Evolutionary conservation across 208 protist genomes (phyloP), one percentile per base, ranked within the genome.

Genomic region (Strigomonas culicis): DNA sequence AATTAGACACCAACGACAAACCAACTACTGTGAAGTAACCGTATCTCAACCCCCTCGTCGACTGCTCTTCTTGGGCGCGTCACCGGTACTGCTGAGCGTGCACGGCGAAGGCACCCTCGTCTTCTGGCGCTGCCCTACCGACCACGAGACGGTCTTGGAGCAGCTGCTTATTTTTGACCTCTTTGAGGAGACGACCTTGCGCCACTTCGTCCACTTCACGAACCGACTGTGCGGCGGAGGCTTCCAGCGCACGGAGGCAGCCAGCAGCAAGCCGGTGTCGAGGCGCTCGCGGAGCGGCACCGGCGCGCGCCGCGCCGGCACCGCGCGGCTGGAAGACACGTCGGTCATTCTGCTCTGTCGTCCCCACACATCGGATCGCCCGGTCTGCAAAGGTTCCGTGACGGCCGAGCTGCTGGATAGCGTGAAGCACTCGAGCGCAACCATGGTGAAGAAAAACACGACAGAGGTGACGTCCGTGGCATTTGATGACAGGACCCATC

Each of bases 111-210:
- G 76, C 3, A 62, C 81, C 15, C 57, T 88, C 22, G 58, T 69
- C 13, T 57, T 86, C 19, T 90, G 86, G 83, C 81, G 75, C 4
- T 79, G 71, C 34, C 79, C 83, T n/a, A 6, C 83, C 82, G 0
- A 66, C 63, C 21, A 55, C 74, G 57, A 79, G 73, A 59, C 64
- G 68, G 32, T n/a, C n/a, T 79, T 86, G 44, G 44, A 64, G 22
- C 59, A 70, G 21, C 61, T 93, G 17, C 66, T 55, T 15, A 51
- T 59, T 3, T 57, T 86, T 11, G 50, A 57, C 28, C 58, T 76
- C 22, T 66, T 66, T 21, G n/a, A 17, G 27, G 30, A 53, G 46
- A 11, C 25, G 31, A 43, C 13, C 15, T 62, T 43, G 13, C 19
- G 17, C 31, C 21, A 47, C 24, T 28, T 62, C 6, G 21, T 24